Evolutionary conservation across 768 basidiomycete genomes (phyloP).

Genomic region (Chalciporus chontae): DNA sequence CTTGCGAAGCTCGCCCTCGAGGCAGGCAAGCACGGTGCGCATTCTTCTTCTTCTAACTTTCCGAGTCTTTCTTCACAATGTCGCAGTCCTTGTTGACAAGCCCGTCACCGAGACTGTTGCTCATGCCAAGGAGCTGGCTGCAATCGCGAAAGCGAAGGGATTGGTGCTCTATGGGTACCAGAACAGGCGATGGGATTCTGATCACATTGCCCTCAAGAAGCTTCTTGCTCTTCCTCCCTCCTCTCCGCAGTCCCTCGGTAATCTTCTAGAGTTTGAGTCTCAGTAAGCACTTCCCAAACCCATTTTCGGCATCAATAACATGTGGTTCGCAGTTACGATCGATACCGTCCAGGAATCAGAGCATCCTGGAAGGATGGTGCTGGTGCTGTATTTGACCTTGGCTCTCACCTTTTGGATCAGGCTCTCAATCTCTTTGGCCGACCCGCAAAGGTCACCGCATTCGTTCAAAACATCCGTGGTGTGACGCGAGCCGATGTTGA

Average conservation of each 20-base stretch:
- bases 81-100: slow-evolving; percentile 73
- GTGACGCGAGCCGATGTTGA: slow-evolving; percentile 62
- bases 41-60: not conserved
- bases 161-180: slow-evolving; percentile 70
- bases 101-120: slow-evolving; percentile 61
- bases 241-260: slow-evolving; percentile 53
- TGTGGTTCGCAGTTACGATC: slow-evolving; percentile 54
- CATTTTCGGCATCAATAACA: not conserved
- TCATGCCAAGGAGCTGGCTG: slow-evolving; percentile 59
- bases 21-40: slow-evolving; percentile 70
- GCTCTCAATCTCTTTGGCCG: slow-evolving; percentile 71
- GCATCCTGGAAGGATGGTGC: slow-evolving; percentile 79
- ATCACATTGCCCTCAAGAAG: slow-evolving; percentile 63
- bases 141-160: slow-evolving; percentile 54
- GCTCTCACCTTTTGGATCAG: slow-evolving; percentile 79
- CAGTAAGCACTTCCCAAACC: slow-evolving; percentile 42
- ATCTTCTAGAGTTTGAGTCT: slow-evolving; percentile 69
- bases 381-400: slow-evolving; percentile 75
- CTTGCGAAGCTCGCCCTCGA: slow-evolving; percentile 62
- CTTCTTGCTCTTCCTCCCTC: slow-evolving; percentile 53
- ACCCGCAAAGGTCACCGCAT: slow-evolving; percentile 64
- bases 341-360: slow-evolving; percentile 62
- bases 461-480: slow-evolving; percentile 67
- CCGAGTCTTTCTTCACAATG: not conserved
- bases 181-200: slow-evolving; percentile 76